Base-by-base conservation (phyloP, 805 yeast species). In the Lipomyces sp. region DNA sequence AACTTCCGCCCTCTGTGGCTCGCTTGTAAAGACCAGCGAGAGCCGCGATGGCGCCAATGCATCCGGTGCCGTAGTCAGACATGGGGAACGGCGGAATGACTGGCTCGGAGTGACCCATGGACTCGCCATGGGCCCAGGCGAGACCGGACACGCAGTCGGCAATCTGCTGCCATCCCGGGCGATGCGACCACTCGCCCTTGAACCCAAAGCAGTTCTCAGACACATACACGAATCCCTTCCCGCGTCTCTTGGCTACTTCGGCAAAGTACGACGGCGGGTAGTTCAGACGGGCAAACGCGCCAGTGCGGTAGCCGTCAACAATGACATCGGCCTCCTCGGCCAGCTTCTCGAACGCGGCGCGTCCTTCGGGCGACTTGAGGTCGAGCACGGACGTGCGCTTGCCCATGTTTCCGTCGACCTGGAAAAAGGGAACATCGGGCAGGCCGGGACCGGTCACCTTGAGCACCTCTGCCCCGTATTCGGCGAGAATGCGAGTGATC, bases 101-200 rank as follows among this genome's bases (percentile, higher is more conserved):
- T 4, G 72, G 72, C 51, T 67, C 70, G 31, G 62, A 47, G 16
- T 59, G 43, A 8, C 64, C 65, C 35, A 68, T 49, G 10, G 63
- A 54, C 29, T 47, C 31, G 14, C 72, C 71, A 40, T 68, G 71
- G 6, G 53, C 49, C 65, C 66, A 68, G 2, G 70, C 69, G 28
- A 68, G 66, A 1, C 71, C 72, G 28, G 67, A 57, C 22, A 59
- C 66, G 57, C 69, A 65, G 51, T 68, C 72, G 19, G 70, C 66
- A 47, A 68, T 68, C 51, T 68, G 71, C 54, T 68, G 72, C 72
- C 71, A 68, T 8, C 71, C 72, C 10, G 71, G 57, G 16, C 71
- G 51, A n/a, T 55, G 60, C 8, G 61, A 16, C 64, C 68, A 68
- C 26, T 62, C 66, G 18, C 71, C 71, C 32, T 54, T 52, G 43